A percentile compares a stretch with the other conserved stretches of the same genome.
phyloP scores from a whole-genome alignment of 192 early-diverging fungal genomes.

The Backusella tarrabulga region DNA sequence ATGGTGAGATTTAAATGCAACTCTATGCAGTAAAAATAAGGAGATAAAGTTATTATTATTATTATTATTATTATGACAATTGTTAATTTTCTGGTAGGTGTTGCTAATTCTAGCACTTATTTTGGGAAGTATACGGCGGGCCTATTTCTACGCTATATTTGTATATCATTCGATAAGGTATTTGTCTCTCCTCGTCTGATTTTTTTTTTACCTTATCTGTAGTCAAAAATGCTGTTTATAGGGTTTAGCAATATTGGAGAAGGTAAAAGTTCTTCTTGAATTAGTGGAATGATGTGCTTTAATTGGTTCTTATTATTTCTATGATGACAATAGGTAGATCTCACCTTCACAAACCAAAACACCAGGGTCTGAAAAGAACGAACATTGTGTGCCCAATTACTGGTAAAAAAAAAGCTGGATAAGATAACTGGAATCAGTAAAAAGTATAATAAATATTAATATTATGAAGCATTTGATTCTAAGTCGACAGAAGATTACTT shows the following conservation, averaged over 20 bases:
- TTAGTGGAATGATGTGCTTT: neutral
- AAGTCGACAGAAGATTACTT: neutral
- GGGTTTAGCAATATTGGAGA: neutral
- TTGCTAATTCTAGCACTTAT: neutral
- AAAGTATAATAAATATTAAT: neutral
- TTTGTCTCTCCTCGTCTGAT: neutral
- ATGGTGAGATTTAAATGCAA: neutral
- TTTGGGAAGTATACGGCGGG: neutral
- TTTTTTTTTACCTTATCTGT: neutral
- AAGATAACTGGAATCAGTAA: neutral
- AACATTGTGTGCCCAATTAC: neutral
- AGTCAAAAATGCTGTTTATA: neutral
- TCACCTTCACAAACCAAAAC: neutral
- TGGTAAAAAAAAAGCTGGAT: neutral
- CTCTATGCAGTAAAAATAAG: neutral
- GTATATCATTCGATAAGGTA: neutral
- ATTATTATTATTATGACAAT: neutral
- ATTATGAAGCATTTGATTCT: neutral
- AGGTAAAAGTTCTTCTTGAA: neutral
- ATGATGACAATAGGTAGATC: neutral
- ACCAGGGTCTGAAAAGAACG: neutral
- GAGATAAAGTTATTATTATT: neutral
- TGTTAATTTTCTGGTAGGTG: neutral
- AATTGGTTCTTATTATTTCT: neutral
- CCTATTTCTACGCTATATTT: neutral